phyloP scores from a whole-genome alignment of 1,139 yeast genomes.

The Scheffersomyces stambukii region DNA sequence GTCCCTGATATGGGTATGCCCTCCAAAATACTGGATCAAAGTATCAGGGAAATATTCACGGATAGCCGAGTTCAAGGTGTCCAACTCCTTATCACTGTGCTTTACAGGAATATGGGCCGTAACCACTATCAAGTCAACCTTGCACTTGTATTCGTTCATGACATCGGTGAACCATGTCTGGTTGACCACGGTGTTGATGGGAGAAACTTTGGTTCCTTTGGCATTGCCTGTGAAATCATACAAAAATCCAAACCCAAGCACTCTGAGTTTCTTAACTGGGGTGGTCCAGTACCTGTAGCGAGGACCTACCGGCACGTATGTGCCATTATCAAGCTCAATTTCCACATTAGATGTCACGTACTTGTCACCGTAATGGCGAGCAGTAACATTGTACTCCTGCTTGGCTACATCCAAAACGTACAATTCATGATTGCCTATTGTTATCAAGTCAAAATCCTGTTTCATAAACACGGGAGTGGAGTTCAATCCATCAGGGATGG shows the following conservation, averaged over 20 bases:
- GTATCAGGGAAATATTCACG: conserved; percentile 57
- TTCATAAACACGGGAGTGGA: conserved; percentile 62
- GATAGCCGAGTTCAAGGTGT: conserved; percentile 46
- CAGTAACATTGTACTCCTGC: conserved; percentile 62
- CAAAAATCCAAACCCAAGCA: conserved; percentile 74
- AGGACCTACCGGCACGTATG: conserved; percentile 64
- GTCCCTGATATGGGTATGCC: conserved; percentile 92
- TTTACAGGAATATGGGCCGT: conserved; percentile 81
- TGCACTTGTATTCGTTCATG: conserved; percentile 33
- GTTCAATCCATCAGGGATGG: conserved; percentile 62
- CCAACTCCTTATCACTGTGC: conserved; percentile 53
- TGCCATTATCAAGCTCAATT: conserved; percentile 41
- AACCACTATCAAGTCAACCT: conserved; percentile 63
- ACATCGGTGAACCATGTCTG: conserved; percentile 64
- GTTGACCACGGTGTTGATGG: conserved; percentile 52
- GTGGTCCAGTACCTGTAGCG: conserved; percentile 66
- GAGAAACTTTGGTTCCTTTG: conserved; percentile 57
- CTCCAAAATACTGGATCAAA: conserved; percentile 85
- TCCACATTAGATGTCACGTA: conserved; percentile 86
- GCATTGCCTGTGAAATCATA: conserved; percentile 72
- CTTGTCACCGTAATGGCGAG: conserved; percentile 54
- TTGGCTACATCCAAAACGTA: conserved; percentile 65
- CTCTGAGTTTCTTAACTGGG: conserved; percentile 42
- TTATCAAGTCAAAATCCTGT: conserved; percentile 72
- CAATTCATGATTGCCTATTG: conserved; percentile 91